A percentile compares a stretch with the other conserved stretches of the same genome.
phyloP scores from a whole-genome alignment of 306 rosid species.

The Sophora flavescens region DNA sequence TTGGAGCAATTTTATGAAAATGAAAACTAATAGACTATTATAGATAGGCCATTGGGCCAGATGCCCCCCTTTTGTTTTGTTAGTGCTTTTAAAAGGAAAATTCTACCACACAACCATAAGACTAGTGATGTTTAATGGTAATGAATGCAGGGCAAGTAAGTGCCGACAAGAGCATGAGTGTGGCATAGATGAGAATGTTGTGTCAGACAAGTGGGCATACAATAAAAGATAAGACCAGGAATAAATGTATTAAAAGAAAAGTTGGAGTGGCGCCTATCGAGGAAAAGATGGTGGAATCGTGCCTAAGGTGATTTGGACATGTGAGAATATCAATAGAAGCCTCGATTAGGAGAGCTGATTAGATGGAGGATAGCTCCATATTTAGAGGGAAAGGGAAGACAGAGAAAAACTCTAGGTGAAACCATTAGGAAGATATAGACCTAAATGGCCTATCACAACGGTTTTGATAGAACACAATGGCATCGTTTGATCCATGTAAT shows the following conservation, averaged over 20 bases:
- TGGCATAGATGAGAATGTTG: no score
- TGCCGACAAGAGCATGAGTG: background rate
- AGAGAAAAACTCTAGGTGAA: no score
- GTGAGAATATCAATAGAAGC: background rate
- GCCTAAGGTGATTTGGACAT: background rate
- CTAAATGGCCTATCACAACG: no score
- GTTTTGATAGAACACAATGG: no score
- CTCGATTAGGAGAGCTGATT: background rate
- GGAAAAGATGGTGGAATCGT: background rate
- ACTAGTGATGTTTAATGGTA: no score
- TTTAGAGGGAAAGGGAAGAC: background rate
- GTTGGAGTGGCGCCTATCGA: background rate
- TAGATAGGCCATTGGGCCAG: background rate
- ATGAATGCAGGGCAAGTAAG: background rate
- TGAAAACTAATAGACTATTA: background rate
- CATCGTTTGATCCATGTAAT: no score
- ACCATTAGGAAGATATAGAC: no score
- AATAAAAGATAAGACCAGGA: no score
- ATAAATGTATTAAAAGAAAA: no score
- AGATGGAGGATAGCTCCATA: background rate
- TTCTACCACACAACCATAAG: background rate
- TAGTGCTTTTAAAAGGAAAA: background rate
- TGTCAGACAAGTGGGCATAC: no score
- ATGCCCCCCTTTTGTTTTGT: background rate
- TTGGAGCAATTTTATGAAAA: background rate